Conservation (phyloP, 176 grass and related monocot genomes). For the Triticum turgidum region DNA sequence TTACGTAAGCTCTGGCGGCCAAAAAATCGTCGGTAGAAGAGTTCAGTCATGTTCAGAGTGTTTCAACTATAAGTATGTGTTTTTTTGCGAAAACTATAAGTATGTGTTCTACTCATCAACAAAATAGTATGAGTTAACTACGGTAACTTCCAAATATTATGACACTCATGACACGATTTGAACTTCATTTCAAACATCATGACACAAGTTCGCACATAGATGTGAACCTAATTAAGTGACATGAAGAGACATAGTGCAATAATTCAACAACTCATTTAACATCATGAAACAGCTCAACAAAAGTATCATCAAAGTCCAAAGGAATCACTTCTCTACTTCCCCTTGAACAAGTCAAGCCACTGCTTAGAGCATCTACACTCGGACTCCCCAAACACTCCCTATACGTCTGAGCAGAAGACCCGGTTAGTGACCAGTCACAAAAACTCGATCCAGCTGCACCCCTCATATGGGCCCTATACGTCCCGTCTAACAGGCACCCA, state of each 20-base stretch:
- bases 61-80: not conserved
- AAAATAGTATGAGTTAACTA: not conserved
- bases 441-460: no score
- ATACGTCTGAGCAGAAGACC: no score
- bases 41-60: not conserved
- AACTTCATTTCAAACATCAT: no score
- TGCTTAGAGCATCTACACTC: no score
- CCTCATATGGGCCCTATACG: no score
- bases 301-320: not conserved
- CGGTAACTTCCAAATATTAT: not conserved
- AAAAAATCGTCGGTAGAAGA: not conserved
- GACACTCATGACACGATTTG: no score
- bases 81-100: not conserved
- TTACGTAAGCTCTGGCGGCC: accelerated
- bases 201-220: not conserved
- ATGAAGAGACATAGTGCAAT: not conserved
- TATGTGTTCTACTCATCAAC: not conserved
- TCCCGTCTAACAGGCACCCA: no score
- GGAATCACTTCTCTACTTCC: not conserved
- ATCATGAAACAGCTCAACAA: not conserved
- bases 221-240: not conserved
- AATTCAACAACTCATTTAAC: not conserved
- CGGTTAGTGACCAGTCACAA: no score
- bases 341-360: not conserved
- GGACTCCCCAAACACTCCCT: no score